Evolutionary conservation across 371 early-diverging fungal species (phyloP).

Genomic region (Lichtheimia ramosa): DNA sequence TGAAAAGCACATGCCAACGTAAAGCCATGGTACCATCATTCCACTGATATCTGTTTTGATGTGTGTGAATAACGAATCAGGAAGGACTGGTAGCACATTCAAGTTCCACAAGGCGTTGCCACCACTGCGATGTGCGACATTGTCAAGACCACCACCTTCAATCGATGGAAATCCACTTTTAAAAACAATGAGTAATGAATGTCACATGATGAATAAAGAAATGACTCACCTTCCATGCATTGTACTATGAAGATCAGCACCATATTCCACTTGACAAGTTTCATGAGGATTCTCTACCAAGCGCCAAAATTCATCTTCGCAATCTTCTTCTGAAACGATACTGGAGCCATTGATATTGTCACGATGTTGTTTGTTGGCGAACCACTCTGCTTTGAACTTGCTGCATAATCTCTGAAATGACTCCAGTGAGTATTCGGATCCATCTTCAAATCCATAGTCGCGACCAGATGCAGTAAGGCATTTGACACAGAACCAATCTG

Average conservation of each 20-base stretch:
- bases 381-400: conserved; percentile 81
- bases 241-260: conserved; percentile 91
- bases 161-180: conserved; percentile 16
- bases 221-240: conserved; percentile 77
- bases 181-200: no score
- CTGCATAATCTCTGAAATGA: conserved; percentile 80
- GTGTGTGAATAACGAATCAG: conserved; percentile 79
- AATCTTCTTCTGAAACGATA: conserved; percentile 79
- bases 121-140: background rate
- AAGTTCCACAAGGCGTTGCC: conserved; percentile 79
- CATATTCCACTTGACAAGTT: conserved; percentile 92
- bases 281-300: conserved; percentile 85
- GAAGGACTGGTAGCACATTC: conserved; percentile 78
- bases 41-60: conserved; percentile 89
- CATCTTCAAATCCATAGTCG: conserved; percentile 92
- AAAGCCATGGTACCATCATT: conserved; percentile 97
- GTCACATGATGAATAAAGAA: no score
- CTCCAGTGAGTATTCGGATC: conserved; percentile 72
- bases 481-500: conserved; percentile 85
- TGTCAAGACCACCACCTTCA: conserved; percentile 4
- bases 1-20: conserved; percentile 94
- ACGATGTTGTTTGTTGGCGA: conserved; percentile 35
- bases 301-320: conserved; percentile 93
- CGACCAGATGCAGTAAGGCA: conserved; percentile 78
- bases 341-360: conserved; percentile 30